A percentile compares a stretch with the other conserved stretches of the same genome.
Conservation (phyloP, 1,284 basidiomycete species). For the Ustilago curta region DNA sequence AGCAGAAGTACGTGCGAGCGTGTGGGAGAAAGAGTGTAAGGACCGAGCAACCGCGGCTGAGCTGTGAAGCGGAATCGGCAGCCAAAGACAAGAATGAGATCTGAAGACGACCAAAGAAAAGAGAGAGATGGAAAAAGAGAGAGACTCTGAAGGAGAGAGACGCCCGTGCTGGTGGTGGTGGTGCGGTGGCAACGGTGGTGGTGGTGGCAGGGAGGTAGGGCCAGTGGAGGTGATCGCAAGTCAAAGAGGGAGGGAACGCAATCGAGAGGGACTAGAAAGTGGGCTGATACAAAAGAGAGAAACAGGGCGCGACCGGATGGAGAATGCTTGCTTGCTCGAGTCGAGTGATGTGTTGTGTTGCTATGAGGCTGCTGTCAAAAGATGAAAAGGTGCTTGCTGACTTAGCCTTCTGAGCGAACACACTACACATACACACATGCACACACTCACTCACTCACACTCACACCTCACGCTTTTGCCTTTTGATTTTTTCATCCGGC, state of each 20-base stretch:
- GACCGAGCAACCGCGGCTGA: not conserved
- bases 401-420: too few relatives aligned
- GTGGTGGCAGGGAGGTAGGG: not conserved
- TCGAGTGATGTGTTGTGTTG: not conserved
- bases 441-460: too few relatives aligned
- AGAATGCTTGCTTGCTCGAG: not conserved
- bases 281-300: not conserved
- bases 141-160: too few relatives aligned
- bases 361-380: not conserved
- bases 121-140: too few relatives aligned
- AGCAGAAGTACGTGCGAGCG: not conserved
- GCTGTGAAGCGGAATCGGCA: not conserved
- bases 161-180: not conserved
- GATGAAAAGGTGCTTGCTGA: not conserved
- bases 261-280: not conserved
- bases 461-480: too few relatives aligned
- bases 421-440: too few relatives aligned
- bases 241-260: not conserved
- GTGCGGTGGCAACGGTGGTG: not conserved
- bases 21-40: not conserved
- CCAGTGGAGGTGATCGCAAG: not conserved
- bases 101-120: not conserved
- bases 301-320: not conserved
- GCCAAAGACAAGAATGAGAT: slow-evolving; percentile 1
- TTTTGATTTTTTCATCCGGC: slow-evolving; percentile 1